Conservation (phyloP, 257 asterid species). For the Coffea eugenioides region DNA sequence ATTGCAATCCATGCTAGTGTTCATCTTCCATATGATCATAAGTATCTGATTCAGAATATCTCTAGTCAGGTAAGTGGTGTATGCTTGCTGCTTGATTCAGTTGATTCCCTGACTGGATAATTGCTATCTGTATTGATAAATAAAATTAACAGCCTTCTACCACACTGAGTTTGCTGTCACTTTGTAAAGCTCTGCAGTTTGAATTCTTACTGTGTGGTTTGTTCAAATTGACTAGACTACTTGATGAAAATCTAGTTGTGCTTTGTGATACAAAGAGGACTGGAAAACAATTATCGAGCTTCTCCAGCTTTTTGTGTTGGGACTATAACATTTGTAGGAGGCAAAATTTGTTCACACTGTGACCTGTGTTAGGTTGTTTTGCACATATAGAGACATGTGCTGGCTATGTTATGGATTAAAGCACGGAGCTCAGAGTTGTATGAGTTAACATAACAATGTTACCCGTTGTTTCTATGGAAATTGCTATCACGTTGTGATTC, state of each 20-base stretch:
- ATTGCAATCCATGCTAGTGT: constrained; percentile 86
- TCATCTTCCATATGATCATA: constrained; percentile 79
- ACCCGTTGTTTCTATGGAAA: neutral
- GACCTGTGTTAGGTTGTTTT: neutral
- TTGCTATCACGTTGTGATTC: neutral
- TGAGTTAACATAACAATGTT: neutral
- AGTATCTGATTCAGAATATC: constrained; percentile 81
- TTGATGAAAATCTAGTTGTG: neutral
- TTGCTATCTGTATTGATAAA: neutral
- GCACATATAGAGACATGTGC: neutral
- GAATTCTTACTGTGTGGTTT: neutral
- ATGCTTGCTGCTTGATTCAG: constrained; percentile 8
- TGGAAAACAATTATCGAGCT: neutral
- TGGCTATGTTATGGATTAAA: neutral
- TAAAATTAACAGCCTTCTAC: neutral
- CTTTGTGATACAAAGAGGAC: neutral
- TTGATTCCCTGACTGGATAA: neutral
- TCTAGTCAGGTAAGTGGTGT: constrained; percentile 67
- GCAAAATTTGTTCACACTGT: neutral
- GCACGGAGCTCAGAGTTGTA: neutral
- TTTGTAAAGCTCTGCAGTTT: neutral
- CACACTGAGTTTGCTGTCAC: neutral
- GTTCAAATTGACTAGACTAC: neutral
- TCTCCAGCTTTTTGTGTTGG: neutral
- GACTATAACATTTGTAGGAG: neutral